Evolutionary conservation across 306 rosid species (phyloP).

Genomic region (Parietaria judaica): DNA sequence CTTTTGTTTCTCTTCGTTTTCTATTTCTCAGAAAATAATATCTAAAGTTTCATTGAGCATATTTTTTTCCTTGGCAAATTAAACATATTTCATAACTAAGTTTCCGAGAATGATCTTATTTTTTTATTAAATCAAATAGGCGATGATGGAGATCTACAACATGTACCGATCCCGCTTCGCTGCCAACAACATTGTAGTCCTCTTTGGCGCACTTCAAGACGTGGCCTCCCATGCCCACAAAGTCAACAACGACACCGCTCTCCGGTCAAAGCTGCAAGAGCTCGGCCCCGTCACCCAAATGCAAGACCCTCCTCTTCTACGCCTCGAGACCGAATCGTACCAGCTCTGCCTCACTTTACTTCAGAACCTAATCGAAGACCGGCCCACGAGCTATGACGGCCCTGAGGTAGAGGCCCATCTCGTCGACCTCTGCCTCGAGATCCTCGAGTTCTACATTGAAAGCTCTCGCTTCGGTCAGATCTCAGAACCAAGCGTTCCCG

Average conservation of each 20-base stretch:
- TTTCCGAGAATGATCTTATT: neutral
- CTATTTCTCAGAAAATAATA: too few species aligned
- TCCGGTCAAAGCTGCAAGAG: slow-evolving; percentile 88
- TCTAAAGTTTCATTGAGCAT: neutral
- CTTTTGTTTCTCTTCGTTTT: too few species aligned
- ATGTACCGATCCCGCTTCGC: slow-evolving; percentile 66
- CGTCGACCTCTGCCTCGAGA: slow-evolving; percentile 62
- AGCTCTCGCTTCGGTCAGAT: slow-evolving; percentile 41
- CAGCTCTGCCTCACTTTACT: slow-evolving; percentile 83
- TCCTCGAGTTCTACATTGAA: slow-evolving; percentile 62
- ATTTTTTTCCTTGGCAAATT: neutral
- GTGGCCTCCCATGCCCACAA: slow-evolving; percentile 75
- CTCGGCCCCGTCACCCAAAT: slow-evolving; percentile 84
- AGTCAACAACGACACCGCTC: slow-evolving; percentile 40
- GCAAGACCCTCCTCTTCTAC: slow-evolving; percentile 97
- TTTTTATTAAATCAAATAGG: slow-evolving; percentile 52
- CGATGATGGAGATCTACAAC: slow-evolving; percentile 85
- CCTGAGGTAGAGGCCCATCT: slow-evolving; percentile 67
- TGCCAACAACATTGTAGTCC: slow-evolving; percentile 46
- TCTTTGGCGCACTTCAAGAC: slow-evolving; percentile 65
- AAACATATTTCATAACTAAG: neutral
- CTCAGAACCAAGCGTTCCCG: slow-evolving; percentile 44
- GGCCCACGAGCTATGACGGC: slow-evolving; percentile 52
- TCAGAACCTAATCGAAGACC: slow-evolving; percentile 72
- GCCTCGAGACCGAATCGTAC: slow-evolving; percentile 89